Evolutionary conservation across 164 flowering plant species (phyloP).

Genomic region (Paratinospora sagittata): DNA sequence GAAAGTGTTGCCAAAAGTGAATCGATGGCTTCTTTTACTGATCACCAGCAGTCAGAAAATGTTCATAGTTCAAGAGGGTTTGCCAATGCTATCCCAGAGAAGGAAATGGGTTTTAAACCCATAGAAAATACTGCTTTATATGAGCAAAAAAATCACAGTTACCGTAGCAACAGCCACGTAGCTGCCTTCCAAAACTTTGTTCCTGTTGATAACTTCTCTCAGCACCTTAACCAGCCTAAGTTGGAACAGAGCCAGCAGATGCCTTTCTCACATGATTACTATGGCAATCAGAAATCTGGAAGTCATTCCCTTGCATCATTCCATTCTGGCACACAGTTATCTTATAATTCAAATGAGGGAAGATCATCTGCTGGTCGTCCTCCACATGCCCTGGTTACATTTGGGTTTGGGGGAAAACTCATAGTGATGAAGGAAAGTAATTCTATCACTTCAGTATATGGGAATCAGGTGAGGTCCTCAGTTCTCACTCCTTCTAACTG

Average conservation of each 20-base stretch:
- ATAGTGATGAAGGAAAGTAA: slow-evolving; percentile 59
- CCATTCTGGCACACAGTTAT: slow-evolving; percentile 7
- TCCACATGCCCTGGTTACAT: slow-evolving; percentile 84
- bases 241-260: slow-evolving; percentile 36
- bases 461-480: slow-evolving; percentile 55
- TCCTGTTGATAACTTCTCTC: slow-evolving; percentile 32
- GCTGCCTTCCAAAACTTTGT: slow-evolving; percentile 31
- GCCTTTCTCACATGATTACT: slow-evolving; percentile 33
- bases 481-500: not conserved
- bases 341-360: slow-evolving; percentile 24
- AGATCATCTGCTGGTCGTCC: slow-evolving; percentile 93
- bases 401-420: slow-evolving; percentile 99
- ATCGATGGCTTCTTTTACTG: slow-evolving; percentile 23
- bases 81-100: slow-evolving; percentile 24
- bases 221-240: slow-evolving; percentile 30
- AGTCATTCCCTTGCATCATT: slow-evolving; percentile 30
- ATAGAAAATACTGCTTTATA: slow-evolving; percentile 26
- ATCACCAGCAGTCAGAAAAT: slow-evolving; percentile 27
- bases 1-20: slow-evolving; percentile 17
- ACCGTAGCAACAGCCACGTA: slow-evolving; percentile 24
- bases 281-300: slow-evolving; percentile 34
- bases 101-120: slow-evolving; percentile 29
- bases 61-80: slow-evolving; percentile 23
- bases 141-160: slow-evolving; percentile 27
- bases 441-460: slow-evolving; percentile 33